These are phyloP conservation scores for Cardamine chenopodiifolia DNA, from an alignment of 345 rosid genomes.

Conservation along the genomic window DNA sequence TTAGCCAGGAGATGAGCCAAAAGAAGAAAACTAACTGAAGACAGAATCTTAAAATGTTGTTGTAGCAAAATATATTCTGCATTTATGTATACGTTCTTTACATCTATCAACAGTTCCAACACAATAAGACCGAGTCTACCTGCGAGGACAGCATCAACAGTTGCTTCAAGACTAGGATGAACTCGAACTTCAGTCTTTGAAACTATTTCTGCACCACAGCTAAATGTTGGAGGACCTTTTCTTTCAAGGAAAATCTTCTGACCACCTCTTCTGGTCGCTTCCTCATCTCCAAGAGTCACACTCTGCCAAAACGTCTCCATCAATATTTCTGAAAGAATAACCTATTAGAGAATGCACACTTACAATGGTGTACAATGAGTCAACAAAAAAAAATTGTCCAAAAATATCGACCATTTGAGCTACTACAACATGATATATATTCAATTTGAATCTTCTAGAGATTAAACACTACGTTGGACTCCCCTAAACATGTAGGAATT, in stretches of 20 bases:
- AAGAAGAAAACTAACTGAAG: constrained; percentile 15
- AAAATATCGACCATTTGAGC: neutral
- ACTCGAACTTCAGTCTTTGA: constrained; percentile 84
- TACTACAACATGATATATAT: constrained; percentile 2
- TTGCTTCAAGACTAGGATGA: constrained; percentile 86
- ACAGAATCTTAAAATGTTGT: neutral
- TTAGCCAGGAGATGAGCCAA: constrained; percentile 31
- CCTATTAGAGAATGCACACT: no score
- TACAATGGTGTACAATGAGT: no score
- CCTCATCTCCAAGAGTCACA: constrained; percentile 91
- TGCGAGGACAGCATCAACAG: constrained; percentile 82
- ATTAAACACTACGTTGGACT: no score
- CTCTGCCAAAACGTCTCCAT: constrained; percentile 50
- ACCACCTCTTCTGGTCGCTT: constrained; percentile 82
- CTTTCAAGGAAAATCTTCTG: constrained; percentile 87
- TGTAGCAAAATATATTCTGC: neutral
- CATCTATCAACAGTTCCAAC: neutral
- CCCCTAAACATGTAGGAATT: no score
- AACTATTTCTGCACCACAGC: constrained; percentile 76
- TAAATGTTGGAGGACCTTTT: constrained; percentile 85
- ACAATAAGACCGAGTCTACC: constrained; percentile 44
- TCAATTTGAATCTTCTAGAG: neutral
- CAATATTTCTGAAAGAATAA: constrained; percentile 17
- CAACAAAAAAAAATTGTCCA: neutral
- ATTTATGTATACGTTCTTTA: neutral